Conservation (phyloP, 1,139 yeast genomes). For the Saccharomyces hybrid region DNA sequence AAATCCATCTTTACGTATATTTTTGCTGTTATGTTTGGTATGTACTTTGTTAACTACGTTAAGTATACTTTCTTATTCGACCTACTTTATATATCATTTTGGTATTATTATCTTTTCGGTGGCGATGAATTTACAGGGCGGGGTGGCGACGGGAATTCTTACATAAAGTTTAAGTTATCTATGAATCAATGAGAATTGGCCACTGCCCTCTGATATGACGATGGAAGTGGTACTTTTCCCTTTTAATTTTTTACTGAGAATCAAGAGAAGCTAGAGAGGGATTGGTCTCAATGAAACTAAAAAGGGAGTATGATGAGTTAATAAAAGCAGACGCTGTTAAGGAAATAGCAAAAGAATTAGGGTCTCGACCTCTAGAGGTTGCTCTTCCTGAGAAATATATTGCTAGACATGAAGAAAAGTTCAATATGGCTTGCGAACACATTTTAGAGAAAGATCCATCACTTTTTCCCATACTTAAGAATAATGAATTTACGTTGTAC, state of each 20-base stretch:
- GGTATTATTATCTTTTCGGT: neutral
- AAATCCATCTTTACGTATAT: constrained; percentile 18
- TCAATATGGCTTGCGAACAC: constrained; percentile 39
- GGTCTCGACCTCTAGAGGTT: neutral
- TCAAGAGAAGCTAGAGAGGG: neutral
- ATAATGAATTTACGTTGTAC: constrained; percentile 25
- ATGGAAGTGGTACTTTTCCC: neutral
- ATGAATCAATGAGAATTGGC: neutral
- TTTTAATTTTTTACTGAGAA: neutral
- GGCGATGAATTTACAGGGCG: neutral
- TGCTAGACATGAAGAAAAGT: constrained; percentile 39
- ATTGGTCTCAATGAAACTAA: neutral
- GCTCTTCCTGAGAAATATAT: constrained; percentile 36
- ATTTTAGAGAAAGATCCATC: constrained; percentile 41
- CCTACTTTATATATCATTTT: neutral
- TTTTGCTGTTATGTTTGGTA: neutral
- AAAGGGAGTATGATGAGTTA: neutral
- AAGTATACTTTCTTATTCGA: neutral
- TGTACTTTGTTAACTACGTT: neutral
- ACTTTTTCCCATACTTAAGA: constrained; percentile 32
- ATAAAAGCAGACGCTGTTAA: neutral
- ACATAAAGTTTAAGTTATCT: neutral
- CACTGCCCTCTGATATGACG: neutral
- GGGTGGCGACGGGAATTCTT: neutral
- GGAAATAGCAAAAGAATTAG: neutral